Percentiles rank a stretch among this genome's conserved stretches.
phyloP scores from a whole-genome alignment of 768 basidiomycete genomes.

The Boletus barrowsii region DNA sequence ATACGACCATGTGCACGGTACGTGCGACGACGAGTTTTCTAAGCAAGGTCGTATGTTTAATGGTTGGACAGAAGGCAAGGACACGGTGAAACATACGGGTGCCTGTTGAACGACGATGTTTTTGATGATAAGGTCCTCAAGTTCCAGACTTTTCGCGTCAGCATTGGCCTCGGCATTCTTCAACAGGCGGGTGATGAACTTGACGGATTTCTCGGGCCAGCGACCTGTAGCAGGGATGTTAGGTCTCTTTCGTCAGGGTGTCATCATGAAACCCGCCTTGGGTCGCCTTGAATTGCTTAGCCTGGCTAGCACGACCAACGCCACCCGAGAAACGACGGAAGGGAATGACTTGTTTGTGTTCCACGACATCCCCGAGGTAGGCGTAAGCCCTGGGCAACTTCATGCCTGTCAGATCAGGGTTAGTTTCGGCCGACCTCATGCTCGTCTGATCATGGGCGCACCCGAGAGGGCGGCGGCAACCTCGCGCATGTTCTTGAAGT shows the following conservation, averaged over 20 bases:
- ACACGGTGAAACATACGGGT: conserved; percentile 58
- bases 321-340: conserved; percentile 95
- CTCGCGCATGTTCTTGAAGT: conserved; percentile 99
- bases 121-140: conserved; percentile 91
- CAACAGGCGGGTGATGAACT: conserved; percentile 88
- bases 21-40: conserved; percentile 99
- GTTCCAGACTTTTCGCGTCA: conserved; percentile 92
- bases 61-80: neutral
- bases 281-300: conserved; percentile 94
- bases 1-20: conserved; percentile 98
- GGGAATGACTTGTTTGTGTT: conserved; percentile 96
- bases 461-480: conserved; percentile 93
- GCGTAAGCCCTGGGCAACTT: conserved; percentile 92
- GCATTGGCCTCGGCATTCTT: conserved; percentile 99
- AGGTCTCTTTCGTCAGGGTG: neutral
- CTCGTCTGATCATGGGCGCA: conserved; percentile 34
- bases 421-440: neutral
- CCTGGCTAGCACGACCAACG: conserved; percentile 92
- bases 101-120: conserved; percentile 99
- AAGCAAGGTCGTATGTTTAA: conserved; percentile 1
- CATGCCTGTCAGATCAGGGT: conserved; percentile 55
- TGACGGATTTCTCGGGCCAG: conserved; percentile 99
- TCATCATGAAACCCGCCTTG: conserved; percentile 63
- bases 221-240: conserved; percentile 61
- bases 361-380: conserved; percentile 90